Conservation (phyloP, 2,329 filamentous ascomycete genomes). For the Sphaerulina populicola region DNA sequence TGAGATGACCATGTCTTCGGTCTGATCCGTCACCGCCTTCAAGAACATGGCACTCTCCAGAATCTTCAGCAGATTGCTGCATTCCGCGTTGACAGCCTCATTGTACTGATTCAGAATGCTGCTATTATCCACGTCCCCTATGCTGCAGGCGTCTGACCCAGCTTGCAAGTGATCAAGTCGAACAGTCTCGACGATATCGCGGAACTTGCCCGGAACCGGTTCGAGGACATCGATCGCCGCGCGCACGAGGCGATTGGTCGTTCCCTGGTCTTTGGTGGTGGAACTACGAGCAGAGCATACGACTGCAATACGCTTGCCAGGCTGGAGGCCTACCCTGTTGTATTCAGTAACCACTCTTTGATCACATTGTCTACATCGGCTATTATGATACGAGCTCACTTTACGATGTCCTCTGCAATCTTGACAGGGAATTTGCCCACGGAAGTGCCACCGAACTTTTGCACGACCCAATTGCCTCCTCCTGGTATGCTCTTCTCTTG, state of each 20-base stretch:
- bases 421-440: constrained; percentile 79
- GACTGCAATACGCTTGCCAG: constrained; percentile 68
- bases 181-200: constrained; percentile 69
- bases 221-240: constrained; percentile 39
- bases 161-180: constrained; percentile 72
- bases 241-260: constrained; percentile 65
- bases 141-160: constrained; percentile 44
- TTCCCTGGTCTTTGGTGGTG: constrained; percentile 88
- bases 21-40: constrained; percentile 45
- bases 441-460: constrained; percentile 93
- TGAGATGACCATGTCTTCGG: constrained; percentile 69
- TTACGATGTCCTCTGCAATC: constrained; percentile 55
- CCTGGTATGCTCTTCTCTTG: constrained; percentile 44
- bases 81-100: constrained; percentile 66
- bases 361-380: background rate
- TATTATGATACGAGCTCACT: constrained; percentile 30
- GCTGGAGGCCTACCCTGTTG: constrained; percentile 41
- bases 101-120: constrained; percentile 49
- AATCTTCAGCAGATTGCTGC: constrained; percentile 69
- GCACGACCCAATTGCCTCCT: constrained; percentile 64
- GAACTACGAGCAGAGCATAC: constrained; percentile 94
- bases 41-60: constrained; percentile 54
- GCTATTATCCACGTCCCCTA: constrained; percentile 22
- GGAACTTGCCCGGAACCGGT: constrained; percentile 50
- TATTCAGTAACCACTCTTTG: constrained; percentile 20